Evolutionary conservation across 75 land plant genomes (phyloP).

Genomic region (Adiantum capillusveneris): DNA sequence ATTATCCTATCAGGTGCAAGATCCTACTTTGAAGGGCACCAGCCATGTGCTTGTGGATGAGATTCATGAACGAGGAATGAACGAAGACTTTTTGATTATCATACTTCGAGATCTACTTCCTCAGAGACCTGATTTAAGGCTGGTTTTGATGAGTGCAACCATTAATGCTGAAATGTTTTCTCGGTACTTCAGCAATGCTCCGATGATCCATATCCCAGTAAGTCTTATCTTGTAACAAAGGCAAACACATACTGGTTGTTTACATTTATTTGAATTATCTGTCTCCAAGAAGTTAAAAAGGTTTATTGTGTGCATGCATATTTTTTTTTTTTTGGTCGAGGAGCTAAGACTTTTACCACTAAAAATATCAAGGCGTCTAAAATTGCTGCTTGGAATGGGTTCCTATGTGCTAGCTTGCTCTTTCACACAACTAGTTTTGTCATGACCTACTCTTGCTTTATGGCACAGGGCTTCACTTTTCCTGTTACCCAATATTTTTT

Average conservation of each 20-base stretch:
- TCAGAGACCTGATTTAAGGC: slow-evolving; percentile 75
- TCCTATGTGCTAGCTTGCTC: too few relatives aligned
- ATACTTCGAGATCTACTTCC: slow-evolving; percentile 78
- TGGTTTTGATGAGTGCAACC: slow-evolving; percentile 95
- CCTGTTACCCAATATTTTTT: slow-evolving; percentile 80
- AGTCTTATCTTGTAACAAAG: too few relatives aligned
- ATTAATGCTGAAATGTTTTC: slow-evolving; percentile 95
- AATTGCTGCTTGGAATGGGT: too few relatives aligned
- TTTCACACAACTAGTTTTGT: too few relatives aligned
- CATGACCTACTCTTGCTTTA: not conserved
- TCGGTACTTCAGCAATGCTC: slow-evolving; percentile 82
- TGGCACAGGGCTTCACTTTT: slow-evolving; percentile 77
- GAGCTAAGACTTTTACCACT: too few relatives aligned
- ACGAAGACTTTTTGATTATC: slow-evolving; percentile 88
- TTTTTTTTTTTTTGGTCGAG: too few relatives aligned
- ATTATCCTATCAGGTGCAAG: slow-evolving; percentile 91
- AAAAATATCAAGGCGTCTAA: too few relatives aligned
- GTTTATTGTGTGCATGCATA: too few relatives aligned
- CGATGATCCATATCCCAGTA: slow-evolving; percentile 85
- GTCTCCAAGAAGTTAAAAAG: too few relatives aligned
- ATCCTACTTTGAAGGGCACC: slow-evolving; percentile 63
- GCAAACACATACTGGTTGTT: too few relatives aligned
- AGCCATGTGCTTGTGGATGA: slow-evolving; percentile 97
- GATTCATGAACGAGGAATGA: slow-evolving; percentile 98
- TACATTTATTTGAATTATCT: not conserved